These are phyloP conservation scores for Kokia cookei DNA, from an alignment of 441 rosid species.

Conservation along the genomic window DNA sequence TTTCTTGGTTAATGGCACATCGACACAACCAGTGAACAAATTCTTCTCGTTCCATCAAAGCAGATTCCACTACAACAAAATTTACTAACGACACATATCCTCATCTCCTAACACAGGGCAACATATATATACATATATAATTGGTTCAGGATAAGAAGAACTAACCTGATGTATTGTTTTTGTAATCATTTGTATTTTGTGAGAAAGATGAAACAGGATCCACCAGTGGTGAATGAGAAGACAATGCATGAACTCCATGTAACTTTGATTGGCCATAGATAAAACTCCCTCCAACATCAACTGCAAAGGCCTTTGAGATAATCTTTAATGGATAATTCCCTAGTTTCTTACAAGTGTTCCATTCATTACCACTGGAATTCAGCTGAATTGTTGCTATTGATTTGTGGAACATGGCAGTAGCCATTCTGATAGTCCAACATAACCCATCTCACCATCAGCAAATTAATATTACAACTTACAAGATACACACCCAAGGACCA, in stretches of 20 bases:
- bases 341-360: neutral
- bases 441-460: neutral
- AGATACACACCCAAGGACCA: neutral
- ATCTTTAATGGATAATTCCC: neutral
- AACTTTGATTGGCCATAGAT: neutral
- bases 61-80: neutral
- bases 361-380: neutral
- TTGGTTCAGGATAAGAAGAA: neutral
- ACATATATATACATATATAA: neutral
- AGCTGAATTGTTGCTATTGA: neutral
- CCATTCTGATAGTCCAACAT: neutral
- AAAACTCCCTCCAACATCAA: neutral
- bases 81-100: neutral
- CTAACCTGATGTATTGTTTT: neutral
- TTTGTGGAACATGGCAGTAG: neutral
- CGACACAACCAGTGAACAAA: slow-evolving; percentile 90
- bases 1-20: slow-evolving; percentile 79
- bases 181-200: neutral
- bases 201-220: neutral
- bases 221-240: neutral
- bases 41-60: slow-evolving; percentile 97
- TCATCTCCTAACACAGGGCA: too few relatives aligned
- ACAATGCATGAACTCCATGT: neutral
- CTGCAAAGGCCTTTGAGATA: neutral
- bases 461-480: neutral